Conservation (phyloP, 768 basidiomycete species). For the Paxillus involutus region DNA sequence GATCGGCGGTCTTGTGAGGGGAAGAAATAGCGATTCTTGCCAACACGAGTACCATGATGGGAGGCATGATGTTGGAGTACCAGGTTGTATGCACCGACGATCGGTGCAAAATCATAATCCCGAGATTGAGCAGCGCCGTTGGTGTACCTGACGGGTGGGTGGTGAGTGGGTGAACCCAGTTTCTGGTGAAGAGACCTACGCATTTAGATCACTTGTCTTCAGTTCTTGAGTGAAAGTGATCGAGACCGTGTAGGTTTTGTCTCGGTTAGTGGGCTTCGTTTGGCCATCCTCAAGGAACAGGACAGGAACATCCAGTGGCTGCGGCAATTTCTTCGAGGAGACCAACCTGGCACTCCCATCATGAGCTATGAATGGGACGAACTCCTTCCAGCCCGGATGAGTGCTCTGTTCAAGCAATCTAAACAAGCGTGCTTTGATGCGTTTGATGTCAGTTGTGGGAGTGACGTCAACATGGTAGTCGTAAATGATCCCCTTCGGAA, state of each 20-base stretch:
- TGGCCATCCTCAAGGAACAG: slow-evolving; percentile 43
- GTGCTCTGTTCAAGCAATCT: slow-evolving; percentile 40
- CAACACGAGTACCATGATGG: slow-evolving; percentile 45
- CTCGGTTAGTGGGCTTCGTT: slow-evolving; percentile 22
- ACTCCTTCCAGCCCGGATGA: slow-evolving; percentile 37
- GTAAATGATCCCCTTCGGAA: slow-evolving; percentile 40
- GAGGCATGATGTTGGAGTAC: slow-evolving; percentile 44
- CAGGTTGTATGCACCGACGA: slow-evolving; percentile 47
- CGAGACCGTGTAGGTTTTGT: slow-evolving; percentile 38
- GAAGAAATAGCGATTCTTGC: slow-evolving; percentile 54
- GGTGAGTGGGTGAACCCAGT: not conserved
- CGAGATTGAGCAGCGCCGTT: slow-evolving; percentile 36
- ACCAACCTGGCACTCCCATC: slow-evolving; percentile 45
- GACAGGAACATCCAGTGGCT: slow-evolving; percentile 35
- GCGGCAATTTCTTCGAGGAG: slow-evolving; percentile 36
- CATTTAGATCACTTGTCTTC: slow-evolving; percentile 24
- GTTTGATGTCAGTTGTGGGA: slow-evolving; percentile 35
- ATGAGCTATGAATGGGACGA: slow-evolving; percentile 36
- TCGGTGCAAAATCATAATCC: slow-evolving; percentile 41
- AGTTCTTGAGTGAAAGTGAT: slow-evolving; percentile 34
- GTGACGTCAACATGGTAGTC: slow-evolving; percentile 45
- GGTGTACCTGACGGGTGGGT: slow-evolving; percentile 34
- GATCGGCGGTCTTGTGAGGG: slow-evolving; percentile 24
- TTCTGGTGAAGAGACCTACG: slow-evolving; percentile 27
- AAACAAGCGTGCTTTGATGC: slow-evolving; percentile 42